These are phyloP conservation scores for Fusarium sp. DNA, from an alignment of 2,329 filamentous ascomycete genomes.

Conservation along the genomic window DNA sequence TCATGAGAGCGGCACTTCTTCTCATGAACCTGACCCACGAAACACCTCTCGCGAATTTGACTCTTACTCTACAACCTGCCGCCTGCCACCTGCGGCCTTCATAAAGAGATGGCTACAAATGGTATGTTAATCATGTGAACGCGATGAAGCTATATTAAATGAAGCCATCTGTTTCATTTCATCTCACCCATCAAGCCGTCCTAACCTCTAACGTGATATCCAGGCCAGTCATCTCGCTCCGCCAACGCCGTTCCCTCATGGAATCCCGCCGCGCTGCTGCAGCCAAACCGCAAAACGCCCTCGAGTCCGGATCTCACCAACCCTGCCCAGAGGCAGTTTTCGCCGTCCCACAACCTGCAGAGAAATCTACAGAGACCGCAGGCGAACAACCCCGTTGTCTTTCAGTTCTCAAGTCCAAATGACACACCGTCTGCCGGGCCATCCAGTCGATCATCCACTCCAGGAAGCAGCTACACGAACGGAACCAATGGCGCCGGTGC, in stretches of 20 bases:
- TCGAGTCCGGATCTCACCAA: conserved; percentile 43
- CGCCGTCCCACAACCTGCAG: conserved; percentile 32
- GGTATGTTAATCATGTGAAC: conserved; percentile 32
- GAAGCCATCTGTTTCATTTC: neutral
- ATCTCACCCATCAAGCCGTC: neutral
- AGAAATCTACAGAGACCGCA: conserved; percentile 38
- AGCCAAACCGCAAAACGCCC: conserved; percentile 49
- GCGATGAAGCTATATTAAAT: neutral
- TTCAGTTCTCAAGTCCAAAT: conserved; percentile 55
- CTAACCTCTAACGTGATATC: conserved; percentile 22
- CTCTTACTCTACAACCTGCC: conserved; percentile 37
- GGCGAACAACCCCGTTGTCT: conserved; percentile 49
- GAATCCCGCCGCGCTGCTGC: conserved; percentile 54
- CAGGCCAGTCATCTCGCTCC: conserved; percentile 43
- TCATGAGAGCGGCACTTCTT: conserved; percentile 37
- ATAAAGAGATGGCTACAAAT: conserved; percentile 47
- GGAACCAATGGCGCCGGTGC: conserved; percentile 58
- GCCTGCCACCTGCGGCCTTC: conserved; percentile 32
- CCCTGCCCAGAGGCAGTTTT: conserved; percentile 38
- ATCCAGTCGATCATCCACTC: conserved; percentile 49
- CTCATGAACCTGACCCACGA: conserved; percentile 9
- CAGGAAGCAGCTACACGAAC: conserved; percentile 38
- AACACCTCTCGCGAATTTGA: conserved; percentile 11
- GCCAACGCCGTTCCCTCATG: conserved; percentile 48
- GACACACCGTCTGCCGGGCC: conserved; percentile 48